Conservation (phyloP, 352 stramenopile species). For the Peronospora farinosa region DNA sequence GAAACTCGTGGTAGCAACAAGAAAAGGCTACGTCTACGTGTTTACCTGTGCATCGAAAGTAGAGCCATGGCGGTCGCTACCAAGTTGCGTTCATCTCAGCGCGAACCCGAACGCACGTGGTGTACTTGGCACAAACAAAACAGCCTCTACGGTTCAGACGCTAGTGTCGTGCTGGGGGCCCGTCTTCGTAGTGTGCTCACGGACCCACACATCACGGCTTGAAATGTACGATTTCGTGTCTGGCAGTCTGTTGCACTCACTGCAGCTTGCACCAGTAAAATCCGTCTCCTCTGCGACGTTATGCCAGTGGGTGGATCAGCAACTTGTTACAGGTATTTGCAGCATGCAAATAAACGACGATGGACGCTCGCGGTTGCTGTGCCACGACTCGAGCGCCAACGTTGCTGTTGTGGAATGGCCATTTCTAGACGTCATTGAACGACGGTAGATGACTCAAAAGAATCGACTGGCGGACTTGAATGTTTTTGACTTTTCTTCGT, state of each 20-base stretch:
- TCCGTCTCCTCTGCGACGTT: not conserved
- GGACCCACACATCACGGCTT: slow-evolving; percentile 26
- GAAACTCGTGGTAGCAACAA: slow-evolving; percentile 39
- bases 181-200: slow-evolving; percentile 44
- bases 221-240: slow-evolving; percentile 48
- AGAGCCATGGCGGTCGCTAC: slow-evolving; percentile 26
- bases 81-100: slow-evolving; percentile 23
- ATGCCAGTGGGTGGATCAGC: slow-evolving; percentile 24
- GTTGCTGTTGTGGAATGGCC: slow-evolving; percentile 41
- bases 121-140: slow-evolving; percentile 8
- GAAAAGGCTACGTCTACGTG: slow-evolving; percentile 64
- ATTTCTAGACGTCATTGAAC: slow-evolving; percentile 30
- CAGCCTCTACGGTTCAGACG: slow-evolving; percentile 35
- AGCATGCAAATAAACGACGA: not conserved
- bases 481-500: slow-evolving; percentile 1
- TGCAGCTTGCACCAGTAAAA: slow-evolving; percentile 22
- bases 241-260: slow-evolving; percentile 35
- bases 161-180: slow-evolving; percentile 45
- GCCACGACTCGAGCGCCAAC: slow-evolving; percentile 37
- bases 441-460: not conserved
- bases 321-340: slow-evolving; percentile 33
- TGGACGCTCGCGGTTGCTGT: slow-evolving; percentile 25
- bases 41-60: slow-evolving; percentile 10
- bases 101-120: slow-evolving; percentile 28
- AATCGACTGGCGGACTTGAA: no score